Percentiles rank a stretch among this genome's conserved stretches.
Evolutionary conservation across 495 filamentous ascomycete species (phyloP).

Genomic region (Aspergillus hancockii): DNA sequence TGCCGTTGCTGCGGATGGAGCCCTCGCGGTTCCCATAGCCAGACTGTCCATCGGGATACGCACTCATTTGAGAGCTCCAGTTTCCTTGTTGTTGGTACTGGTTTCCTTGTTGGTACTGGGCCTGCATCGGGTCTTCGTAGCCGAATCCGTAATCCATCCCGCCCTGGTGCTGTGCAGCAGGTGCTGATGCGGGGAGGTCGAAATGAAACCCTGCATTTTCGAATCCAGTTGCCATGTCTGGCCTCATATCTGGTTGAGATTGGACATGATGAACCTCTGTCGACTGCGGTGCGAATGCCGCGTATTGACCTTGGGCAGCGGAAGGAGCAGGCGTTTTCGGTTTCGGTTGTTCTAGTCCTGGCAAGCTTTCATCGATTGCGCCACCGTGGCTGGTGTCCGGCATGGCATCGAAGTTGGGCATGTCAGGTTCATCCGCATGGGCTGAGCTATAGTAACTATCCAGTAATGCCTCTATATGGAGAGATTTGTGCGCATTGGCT

Average conservation of each 20-base stretch:
- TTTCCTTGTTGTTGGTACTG: conserved; percentile 14
- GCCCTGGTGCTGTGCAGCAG: conserved; percentile 42
- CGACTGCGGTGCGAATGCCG: conserved; percentile 38
- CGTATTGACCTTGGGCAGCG: conserved; percentile 31
- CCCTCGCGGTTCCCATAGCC: conserved; percentile 15
- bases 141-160: conserved; percentile 16
- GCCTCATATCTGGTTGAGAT: conserved; percentile 68
- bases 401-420: conserved; percentile 75
- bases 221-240: conserved; percentile 53
- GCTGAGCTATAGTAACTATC: conserved; percentile 43
- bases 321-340: conserved; percentile 23
- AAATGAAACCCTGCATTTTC: conserved; percentile 60
- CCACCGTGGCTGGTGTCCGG: conserved; percentile 38
- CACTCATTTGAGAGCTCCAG: conserved; percentile 12
- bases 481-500: conserved; percentile 13
- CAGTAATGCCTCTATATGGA: conserved; percentile 34
- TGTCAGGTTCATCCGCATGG: conserved; percentile 52
- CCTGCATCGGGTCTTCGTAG: conserved; percentile 16
- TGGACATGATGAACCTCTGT: conserved; percentile 50
- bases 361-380: conserved; percentile 53
- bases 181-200: conserved; percentile 65
- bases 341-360: conserved; percentile 43
- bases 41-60: conserved; percentile 12
- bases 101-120: conserved; percentile 13
- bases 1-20: conserved; percentile 20